Evolutionary conservation across 2,329 filamentous ascomycete species (phyloP), one percentile per base, ranked within the genome.

Genomic region (Gnomoniopsis sp.): DNA sequence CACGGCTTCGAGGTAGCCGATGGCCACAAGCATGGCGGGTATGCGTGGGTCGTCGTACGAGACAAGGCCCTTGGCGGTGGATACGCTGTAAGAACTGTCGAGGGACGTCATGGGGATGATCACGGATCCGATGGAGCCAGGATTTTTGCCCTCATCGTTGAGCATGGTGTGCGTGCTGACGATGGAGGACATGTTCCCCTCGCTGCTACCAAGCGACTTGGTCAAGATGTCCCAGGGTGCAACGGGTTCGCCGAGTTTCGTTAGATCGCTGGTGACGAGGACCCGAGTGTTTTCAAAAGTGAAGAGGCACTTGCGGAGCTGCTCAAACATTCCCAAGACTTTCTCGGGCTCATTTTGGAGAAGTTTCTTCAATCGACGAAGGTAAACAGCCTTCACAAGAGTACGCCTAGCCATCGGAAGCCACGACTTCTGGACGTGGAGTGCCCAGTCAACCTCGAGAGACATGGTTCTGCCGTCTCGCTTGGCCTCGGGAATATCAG

Each of bases 401-500:
- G 90, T 92, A 57, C 88, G 88, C 65, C 88, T 88, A 2, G 93
- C 90, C 49, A 91, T 88, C 30, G 87, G 78, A 56, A 92, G 85
- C 0, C 91, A 93, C 23, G 90, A 85, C 33, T 84, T 83, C n/a
- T 88, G 82, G 67, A 90, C 86, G 71, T 96, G 91, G 22, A 96
- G 84, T 74, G 93, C 91, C 62, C 87, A 83, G 66, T 95, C 85
- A 58, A 88, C 79, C 63, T 87, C 84, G 57, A 75, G 76, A 3
- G 84, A 77, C 86, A 88, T 88, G 46, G 77, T 77, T 58, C 87
- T 84, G 1, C 95, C 95, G 66, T 89, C 90, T 46, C 95, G 90
- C 79, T 98, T 99, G 54, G 87, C 81, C 69, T 97, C 92, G 0
- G 95, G 95, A 19, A 99, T 88, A 66, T 98, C 93, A 2, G 93